Base-by-base conservation (phyloP, 108 stramenopile genomes). In the Mediolabrus comicus region DNA sequence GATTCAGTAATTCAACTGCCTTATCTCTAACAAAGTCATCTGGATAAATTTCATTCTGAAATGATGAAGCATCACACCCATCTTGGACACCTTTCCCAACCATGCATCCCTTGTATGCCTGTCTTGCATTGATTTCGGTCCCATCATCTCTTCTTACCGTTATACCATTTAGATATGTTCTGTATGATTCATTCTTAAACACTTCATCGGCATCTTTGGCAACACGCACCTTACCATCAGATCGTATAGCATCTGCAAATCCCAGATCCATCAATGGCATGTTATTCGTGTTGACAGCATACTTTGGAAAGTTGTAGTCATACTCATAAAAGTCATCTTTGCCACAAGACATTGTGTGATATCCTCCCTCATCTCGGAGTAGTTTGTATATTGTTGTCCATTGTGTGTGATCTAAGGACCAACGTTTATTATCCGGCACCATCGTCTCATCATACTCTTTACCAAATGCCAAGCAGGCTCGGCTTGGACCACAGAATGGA, bases 401-500 rank as follows among this genome's bases (percentile, higher is more conserved):
- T 25, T 61, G 34, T 4, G 49, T 53, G 11, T 41, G 28, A 46
- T 74, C 67, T 22, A 63, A 7, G 6, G 68, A 36, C 36, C 35
- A 74, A 14, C 26, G 19, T 12, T 74, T 55, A 35, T 74, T 74
- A 12, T 53, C 68, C 19, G 35, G 8, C 2, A 68, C 38, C 10
- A 56, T 67, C 9, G 53, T 53, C 3, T 22, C 67, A 65, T 74
- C 73, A 60, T 67, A 67, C 30, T 74, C 73, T 58, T 59, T 67
- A 19, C 66, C 58, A 12, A 67, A 68, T 28, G 73, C 73, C 35
- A 74, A 33, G 67, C 67, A 68, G 12, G 73, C 56, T 27, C 73
- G 56, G 4, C 56, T 55, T 28, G 73, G 73, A 26, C 67, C 73
- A 59, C 73, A 74, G 39, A 69, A 34, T 57, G 72, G 72, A 57